Percentiles rank a stretch among this genome's conserved stretches.
Conservation (phyloP, 768 basidiomycete genomes). For the Clathrus columnatus region DNA sequence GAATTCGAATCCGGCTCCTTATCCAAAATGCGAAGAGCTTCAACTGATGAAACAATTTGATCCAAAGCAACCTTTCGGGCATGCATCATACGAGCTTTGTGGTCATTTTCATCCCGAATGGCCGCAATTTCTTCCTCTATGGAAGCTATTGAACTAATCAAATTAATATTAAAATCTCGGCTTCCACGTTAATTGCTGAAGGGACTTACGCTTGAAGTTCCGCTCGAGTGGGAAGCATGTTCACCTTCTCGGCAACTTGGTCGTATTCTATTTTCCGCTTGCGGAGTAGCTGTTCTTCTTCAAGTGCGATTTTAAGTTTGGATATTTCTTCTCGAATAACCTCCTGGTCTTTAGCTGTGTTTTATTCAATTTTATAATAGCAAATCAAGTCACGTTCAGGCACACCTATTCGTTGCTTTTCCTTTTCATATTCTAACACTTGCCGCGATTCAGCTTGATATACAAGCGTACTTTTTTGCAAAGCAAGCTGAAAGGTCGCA, state of each 20-base stretch:
- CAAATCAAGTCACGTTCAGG: slow-evolving; percentile 10
- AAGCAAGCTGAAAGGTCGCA: slow-evolving; percentile 60
- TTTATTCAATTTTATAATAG: neutral
- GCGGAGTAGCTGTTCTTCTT: slow-evolving; percentile 70
- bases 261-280: slow-evolving; percentile 83
- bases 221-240: slow-evolving; percentile 63
- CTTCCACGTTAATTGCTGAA: neutral
- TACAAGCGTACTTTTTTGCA: slow-evolving; percentile 75
- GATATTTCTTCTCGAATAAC: slow-evolving; percentile 62
- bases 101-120: slow-evolving; percentile 66
- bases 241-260: slow-evolving; percentile 72
- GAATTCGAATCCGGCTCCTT: slow-evolving; percentile 48
- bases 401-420: slow-evolving; percentile 64
- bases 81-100: slow-evolving; percentile 55
- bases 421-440: slow-evolving; percentile 74
- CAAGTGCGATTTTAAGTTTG: slow-evolving; percentile 65
- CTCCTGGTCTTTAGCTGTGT: slow-evolving; percentile 61
- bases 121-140: slow-evolving; percentile 74
- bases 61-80: slow-evolving; percentile 64
- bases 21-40: slow-evolving; percentile 54
- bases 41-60: slow-evolving; percentile 52
- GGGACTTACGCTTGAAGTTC: slow-evolving; percentile 65
- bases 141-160: slow-evolving; percentile 49
- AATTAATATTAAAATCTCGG: neutral
- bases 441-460: slow-evolving; percentile 82